Evolutionary conservation across 2,329 filamentous ascomycete genomes (phyloP).

Genomic region (Daldinia sp.): DNA sequence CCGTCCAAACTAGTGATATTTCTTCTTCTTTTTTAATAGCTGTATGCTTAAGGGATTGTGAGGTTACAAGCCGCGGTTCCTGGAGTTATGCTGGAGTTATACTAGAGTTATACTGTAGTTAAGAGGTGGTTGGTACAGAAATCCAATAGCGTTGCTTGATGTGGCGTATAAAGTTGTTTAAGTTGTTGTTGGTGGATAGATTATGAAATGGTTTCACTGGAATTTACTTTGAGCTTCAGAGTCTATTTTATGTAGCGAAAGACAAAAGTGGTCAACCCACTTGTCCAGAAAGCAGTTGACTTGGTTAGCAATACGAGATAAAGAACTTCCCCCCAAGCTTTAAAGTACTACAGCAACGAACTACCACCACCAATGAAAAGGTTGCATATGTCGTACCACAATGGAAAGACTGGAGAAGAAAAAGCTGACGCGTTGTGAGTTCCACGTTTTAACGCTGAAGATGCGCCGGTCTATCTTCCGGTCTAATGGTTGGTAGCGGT

Average conservation of each 20-base stretch:
- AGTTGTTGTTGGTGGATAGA: conserved; percentile 12
- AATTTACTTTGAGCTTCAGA: background rate
- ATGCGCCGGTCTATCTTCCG: conserved; percentile 26
- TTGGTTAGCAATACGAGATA: conserved; percentile 1
- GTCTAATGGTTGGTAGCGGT: conserved; percentile 1
- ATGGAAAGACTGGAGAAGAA: conserved; percentile 34
- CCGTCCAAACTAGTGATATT: conserved; percentile 10
- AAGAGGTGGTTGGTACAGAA: conserved; percentile 13
- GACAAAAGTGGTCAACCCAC: background rate
- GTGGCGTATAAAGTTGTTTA: conserved; percentile 21
- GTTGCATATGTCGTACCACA: conserved; percentile 13
- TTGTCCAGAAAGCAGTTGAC: background rate
- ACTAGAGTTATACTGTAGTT: background rate
- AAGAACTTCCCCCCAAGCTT: background rate
- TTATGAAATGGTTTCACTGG: background rate
- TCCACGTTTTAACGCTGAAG: conserved; percentile 42
- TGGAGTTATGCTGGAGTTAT: background rate
- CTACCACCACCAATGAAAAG: conserved; percentile 2
- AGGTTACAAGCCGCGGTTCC: conserved; percentile 14
- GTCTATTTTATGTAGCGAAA: background rate
- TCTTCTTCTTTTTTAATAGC: conserved; percentile 1
- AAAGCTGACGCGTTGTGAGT: conserved; percentile 46
- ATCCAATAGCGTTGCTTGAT: conserved; percentile 23
- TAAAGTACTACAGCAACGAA: background rate
- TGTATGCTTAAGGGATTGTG: conserved; percentile 10